Evolutionary conservation across 1,284 basidiomycete species (phyloP).

Genomic region (Rhodotorula sp.): DNA sequence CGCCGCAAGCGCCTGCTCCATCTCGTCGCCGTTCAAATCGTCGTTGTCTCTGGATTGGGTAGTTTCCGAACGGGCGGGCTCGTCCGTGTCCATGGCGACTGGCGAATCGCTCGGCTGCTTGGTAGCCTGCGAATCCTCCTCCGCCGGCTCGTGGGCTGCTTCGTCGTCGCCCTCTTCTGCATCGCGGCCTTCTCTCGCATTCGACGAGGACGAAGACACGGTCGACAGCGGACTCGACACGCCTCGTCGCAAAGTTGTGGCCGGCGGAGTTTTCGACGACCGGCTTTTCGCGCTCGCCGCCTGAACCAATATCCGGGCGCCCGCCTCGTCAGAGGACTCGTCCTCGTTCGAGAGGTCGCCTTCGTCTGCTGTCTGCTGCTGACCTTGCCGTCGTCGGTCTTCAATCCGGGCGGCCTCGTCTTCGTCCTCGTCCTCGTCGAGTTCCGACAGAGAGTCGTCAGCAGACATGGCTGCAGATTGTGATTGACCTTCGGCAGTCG

Average conservation of each 20-base stretch:
- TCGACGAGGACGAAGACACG: slow-evolving; percentile 3
- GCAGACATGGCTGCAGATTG: slow-evolving; percentile 1
- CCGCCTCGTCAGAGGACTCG: not conserved
- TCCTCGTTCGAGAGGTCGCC: not conserved
- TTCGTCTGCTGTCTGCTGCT: not conserved
- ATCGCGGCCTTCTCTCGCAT: not conserved
- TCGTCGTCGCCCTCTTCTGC: not conserved
- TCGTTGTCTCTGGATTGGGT: not conserved
- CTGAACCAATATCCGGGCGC: not conserved
- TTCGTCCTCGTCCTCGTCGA: slow-evolving; percentile 6
- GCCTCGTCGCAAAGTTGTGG: not conserved
- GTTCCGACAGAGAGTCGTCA: slow-evolving; percentile 7
- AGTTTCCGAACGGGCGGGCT: not conserved
- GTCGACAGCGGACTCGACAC: slow-evolving; percentile 13
- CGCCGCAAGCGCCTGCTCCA: too few species aligned
- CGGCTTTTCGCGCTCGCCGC: not conserved
- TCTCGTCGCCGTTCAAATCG: not conserved
- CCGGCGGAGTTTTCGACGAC: not conserved
- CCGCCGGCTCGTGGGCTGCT: not conserved
- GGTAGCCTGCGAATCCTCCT: not conserved
- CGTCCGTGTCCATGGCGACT: not conserved
- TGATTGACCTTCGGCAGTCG: slow-evolving; percentile 11
- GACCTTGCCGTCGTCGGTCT: not conserved
- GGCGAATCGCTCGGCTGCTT: not conserved
- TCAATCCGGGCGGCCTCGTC: not conserved